Conservation (phyloP, 768 basidiomycete species). For the Hygrophorus russula region DNA sequence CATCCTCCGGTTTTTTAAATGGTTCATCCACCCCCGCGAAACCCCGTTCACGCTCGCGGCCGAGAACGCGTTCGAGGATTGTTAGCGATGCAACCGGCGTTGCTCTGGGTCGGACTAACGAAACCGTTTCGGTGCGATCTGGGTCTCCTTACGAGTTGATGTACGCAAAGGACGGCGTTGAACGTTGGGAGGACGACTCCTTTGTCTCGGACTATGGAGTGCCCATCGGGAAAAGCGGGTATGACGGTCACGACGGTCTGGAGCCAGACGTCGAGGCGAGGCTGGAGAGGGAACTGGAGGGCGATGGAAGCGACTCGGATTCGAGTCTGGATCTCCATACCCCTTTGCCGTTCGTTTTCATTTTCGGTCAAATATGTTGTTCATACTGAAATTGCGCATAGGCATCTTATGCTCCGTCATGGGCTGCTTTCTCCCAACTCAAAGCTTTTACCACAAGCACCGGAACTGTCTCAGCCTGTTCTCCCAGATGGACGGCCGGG, state of each 20-base stretch:
- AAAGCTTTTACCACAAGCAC: slow-evolving; percentile 36
- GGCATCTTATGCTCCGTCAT: slow-evolving; percentile 55
- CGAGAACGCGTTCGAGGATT: too few relatives aligned
- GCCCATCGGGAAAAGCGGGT: slow-evolving; percentile 1
- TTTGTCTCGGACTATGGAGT: slow-evolving; percentile 14
- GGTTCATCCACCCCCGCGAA: not conserved
- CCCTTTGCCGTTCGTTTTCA: slow-evolving; percentile 46
- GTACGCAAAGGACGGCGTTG: not conserved
- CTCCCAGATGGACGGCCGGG: slow-evolving; percentile 18
- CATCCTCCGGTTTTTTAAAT: slow-evolving; percentile 3
- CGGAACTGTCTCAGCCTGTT: slow-evolving; percentile 11
- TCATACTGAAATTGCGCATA: slow-evolving; percentile 12
- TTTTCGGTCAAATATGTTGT: slow-evolving; percentile 5
- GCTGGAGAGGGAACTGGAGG: slow-evolving; percentile 13
- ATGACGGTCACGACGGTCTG: slow-evolving; percentile 9
- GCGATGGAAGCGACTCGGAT: slow-evolving; percentile 32
- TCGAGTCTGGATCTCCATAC: slow-evolving; percentile 62
- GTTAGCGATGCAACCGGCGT: too few relatives aligned
- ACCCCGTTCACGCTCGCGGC: not conserved
- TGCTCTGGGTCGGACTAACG: too few relatives aligned
- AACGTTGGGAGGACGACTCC: not conserved
- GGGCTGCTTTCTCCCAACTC: slow-evolving; percentile 59
- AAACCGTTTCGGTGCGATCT: not conserved
- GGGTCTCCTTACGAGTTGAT: not conserved
- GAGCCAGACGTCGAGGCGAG: slow-evolving; percentile 8